A percentile compares a stretch with the other conserved stretches of the same genome.
Conservation (phyloP, 192 early-diverging fungal genomes). For the Coemansia sp. region DNA sequence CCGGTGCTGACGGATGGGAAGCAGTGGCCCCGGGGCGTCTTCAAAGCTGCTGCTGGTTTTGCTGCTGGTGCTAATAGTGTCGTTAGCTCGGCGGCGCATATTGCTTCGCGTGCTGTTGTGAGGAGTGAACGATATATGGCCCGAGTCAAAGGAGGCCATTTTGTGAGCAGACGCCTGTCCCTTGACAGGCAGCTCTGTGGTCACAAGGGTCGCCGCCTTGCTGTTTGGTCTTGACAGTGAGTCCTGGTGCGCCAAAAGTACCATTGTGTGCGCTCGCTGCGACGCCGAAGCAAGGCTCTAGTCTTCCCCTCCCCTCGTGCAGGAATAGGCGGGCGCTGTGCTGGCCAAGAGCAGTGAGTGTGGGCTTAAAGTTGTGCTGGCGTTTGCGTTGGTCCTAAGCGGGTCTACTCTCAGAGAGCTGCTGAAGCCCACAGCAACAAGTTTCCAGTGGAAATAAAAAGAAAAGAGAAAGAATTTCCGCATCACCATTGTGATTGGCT, state of each 20-base stretch:
- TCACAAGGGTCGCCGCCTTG: constrained; percentile 14
- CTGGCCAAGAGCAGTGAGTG: no score
- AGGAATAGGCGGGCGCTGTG: no score
- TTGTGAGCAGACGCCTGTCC: constrained; percentile 2
- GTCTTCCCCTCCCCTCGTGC: no score
- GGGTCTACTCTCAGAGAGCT: no score
- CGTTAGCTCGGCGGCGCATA: constrained; percentile 6
- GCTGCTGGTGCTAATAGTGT: constrained; percentile 10
- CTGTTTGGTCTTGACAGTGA: constrained; percentile 3
- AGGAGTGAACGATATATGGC: background rate
- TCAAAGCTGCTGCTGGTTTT: constrained; percentile 25
- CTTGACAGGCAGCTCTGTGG: constrained; percentile 8
- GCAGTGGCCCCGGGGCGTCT: constrained; percentile 38
- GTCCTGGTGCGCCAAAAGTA: constrained; percentile 24
- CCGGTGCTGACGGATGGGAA: constrained; percentile 42
- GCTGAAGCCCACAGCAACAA: no score
- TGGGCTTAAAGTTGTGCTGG: no score
- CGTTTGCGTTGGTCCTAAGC: no score
- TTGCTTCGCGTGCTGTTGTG: background rate
- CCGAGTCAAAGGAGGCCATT: constrained; percentile 17
- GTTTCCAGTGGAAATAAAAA: no score
- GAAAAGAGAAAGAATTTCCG: no score
- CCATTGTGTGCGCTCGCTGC: constrained; percentile 10
- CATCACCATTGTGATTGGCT: no score
- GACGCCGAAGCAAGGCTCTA: no score